These are phyloP conservation scores for Giardia duodenalis DNA, from an alignment of 208 protist species.

Conservation along the genomic window DNA sequence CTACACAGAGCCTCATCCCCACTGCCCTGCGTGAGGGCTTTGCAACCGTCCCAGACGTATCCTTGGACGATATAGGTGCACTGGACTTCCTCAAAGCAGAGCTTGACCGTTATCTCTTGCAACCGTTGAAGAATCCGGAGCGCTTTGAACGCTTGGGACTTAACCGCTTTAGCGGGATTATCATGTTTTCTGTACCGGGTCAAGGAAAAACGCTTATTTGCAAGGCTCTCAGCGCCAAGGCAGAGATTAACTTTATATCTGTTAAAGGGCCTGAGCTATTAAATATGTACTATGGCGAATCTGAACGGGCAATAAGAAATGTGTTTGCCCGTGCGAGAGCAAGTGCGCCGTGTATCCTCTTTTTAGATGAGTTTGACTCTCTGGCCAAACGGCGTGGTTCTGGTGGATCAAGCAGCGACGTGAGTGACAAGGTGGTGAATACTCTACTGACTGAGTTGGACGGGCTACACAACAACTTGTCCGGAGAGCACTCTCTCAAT, in stretches of 20 bases:
- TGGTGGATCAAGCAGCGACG: slow-evolving; percentile 52
- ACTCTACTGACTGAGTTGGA: slow-evolving; percentile 96
- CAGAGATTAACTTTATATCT: slow-evolving; percentile 87
- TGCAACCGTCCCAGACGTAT: slow-evolving; percentile 78
- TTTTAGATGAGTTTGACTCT: slow-evolving; percentile 98
- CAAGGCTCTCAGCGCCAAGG: slow-evolving; percentile 56
- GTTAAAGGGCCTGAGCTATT: slow-evolving; percentile 77
- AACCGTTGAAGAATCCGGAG: slow-evolving; percentile 36
- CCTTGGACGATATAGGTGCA: slow-evolving; percentile 85
- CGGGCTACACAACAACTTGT: slow-evolving; percentile 69
- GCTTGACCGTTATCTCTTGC: slow-evolving; percentile 49
- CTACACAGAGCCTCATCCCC: slow-evolving; percentile 81
- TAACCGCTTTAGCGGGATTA: slow-evolving; percentile 67
- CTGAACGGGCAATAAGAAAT: slow-evolving; percentile 82
- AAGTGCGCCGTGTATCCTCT: slow-evolving; percentile 82
- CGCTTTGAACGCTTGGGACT: slow-evolving; percentile 59
- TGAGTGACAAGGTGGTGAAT: slow-evolving; percentile 89
- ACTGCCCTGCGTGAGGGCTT: slow-evolving; percentile 79
- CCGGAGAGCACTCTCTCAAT: neutral
- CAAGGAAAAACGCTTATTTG: slow-evolving; percentile 58
- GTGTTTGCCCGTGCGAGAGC: slow-evolving; percentile 70
- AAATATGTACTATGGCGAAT: slow-evolving; percentile 95
- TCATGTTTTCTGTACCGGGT: slow-evolving; percentile 88
- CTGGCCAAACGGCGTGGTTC: slow-evolving; percentile 68
- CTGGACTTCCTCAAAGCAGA: slow-evolving; percentile 74